Evolutionary conservation across 805 yeast genomes (phyloP).

Genomic region (Vanderwaltozyma polyspora): DNA sequence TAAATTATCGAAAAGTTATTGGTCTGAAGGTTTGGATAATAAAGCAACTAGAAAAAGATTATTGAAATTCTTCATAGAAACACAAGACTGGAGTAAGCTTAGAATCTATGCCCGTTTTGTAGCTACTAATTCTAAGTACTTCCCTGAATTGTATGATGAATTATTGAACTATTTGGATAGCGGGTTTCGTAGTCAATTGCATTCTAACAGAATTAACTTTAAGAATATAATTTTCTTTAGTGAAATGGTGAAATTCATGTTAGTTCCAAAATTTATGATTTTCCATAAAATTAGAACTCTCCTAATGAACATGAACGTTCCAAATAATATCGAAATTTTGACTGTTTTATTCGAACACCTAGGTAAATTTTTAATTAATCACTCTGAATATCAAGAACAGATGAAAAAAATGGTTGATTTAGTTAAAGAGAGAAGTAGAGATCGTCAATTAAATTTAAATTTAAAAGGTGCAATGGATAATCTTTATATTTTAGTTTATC

Average conservation of each 20-base stretch:
- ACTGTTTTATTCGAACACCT: conserved; percentile 61
- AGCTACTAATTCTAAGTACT: conserved; percentile 40
- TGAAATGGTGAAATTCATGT: conserved; percentile 66
- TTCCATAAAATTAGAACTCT: conserved; percentile 63
- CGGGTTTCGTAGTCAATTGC: conserved; percentile 51
- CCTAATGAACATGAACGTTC: conserved; percentile 39
- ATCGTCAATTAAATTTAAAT: conserved; percentile 38
- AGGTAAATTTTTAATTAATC: conserved; percentile 52
- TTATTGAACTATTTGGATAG: conserved; percentile 44
- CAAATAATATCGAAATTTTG: conserved; percentile 57
- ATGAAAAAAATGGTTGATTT: conserved; percentile 56
- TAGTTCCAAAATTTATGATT: conserved; percentile 58
- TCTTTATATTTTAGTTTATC: conserved; percentile 42
- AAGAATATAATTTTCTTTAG: conserved; percentile 51
- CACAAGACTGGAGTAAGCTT: conserved; percentile 35
- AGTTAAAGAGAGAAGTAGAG: conserved; percentile 39
- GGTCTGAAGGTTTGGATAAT: conserved; percentile 45
- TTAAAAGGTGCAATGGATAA: conserved; percentile 50
- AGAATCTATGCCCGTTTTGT: conserved; percentile 55
- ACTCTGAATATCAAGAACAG: conserved; percentile 42
- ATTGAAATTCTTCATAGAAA: conserved; percentile 41
- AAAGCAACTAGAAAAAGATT: conserved; percentile 62
- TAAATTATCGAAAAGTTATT: conserved; percentile 35
- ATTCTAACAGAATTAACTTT: conserved; percentile 40
- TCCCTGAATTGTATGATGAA: conserved; percentile 42